Conservation (phyloP, 202 grass and related monocot genomes). For the Cymbopogon flexuosus region DNA sequence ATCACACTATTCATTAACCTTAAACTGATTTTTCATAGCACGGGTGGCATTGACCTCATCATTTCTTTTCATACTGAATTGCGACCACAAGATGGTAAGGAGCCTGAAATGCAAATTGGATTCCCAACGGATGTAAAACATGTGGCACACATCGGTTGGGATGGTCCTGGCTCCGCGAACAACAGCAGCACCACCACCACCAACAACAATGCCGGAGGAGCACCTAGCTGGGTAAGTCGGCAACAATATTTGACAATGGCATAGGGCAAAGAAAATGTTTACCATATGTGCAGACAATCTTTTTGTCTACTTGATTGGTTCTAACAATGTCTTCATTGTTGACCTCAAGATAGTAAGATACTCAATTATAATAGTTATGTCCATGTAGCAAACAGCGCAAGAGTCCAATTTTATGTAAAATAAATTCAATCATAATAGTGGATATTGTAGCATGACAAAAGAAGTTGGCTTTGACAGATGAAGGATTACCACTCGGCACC, state of each 20-base stretch:
- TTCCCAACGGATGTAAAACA: conserved; percentile 94
- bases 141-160: conserved; percentile 87
- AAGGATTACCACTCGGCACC: conserved; percentile 86
- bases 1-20: neutral
- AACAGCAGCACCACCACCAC: neutral
- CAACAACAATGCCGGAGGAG: conserved; percentile 26
- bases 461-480: conserved; percentile 47
- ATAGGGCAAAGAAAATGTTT: neutral
- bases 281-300: neutral
- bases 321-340: too few relatives aligned
- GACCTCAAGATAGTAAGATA: neutral
- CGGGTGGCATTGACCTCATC: neutral
- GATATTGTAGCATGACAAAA: conserved; percentile 12
- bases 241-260: neutral
- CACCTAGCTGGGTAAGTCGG: conserved; percentile 44
- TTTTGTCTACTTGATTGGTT: neutral
- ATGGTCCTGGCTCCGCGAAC: conserved; percentile 40
- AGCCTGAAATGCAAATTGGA: conserved; percentile 75
- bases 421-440: neutral
- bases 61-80: conserved; percentile 2
- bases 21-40: neutral
- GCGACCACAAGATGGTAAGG: conserved; percentile 55
- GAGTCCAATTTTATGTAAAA: neutral
- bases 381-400: neutral
- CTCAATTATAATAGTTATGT: neutral